These are phyloP conservation scores for Colletotrichum sp. DNA, from an alignment of 2,329 filamentous ascomycete species.

Conservation along the genomic window DNA sequence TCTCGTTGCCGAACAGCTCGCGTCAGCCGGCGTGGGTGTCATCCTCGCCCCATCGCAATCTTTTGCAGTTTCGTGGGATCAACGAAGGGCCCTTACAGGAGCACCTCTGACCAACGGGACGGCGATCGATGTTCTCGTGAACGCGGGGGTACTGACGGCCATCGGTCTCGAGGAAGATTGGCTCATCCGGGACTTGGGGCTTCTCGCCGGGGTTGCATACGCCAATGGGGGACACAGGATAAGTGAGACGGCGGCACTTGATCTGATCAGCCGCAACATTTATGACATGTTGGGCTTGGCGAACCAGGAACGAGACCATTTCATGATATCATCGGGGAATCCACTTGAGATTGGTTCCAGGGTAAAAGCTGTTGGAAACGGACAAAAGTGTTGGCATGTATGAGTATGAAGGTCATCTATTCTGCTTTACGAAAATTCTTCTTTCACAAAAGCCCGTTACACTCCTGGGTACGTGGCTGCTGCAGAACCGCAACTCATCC, in stretches of 20 bases:
- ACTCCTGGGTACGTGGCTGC: neutral
- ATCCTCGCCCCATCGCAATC: slow-evolving; percentile 65
- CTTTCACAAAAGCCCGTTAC: neutral
- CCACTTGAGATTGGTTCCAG: slow-evolving; percentile 65
- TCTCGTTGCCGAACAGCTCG: slow-evolving; percentile 62
- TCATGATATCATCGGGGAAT: slow-evolving; percentile 67
- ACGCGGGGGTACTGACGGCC: slow-evolving; percentile 62
- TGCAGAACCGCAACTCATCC: neutral
- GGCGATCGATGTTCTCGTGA: slow-evolving; percentile 58
- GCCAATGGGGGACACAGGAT: slow-evolving; percentile 61
- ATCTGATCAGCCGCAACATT: slow-evolving; percentile 60
- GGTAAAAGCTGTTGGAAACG: slow-evolving; percentile 55
- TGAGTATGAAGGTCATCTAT: neutral
- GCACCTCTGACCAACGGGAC: slow-evolving; percentile 72
- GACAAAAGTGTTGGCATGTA: neutral
- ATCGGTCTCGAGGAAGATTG: slow-evolving; percentile 68
- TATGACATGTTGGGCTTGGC: slow-evolving; percentile 60
- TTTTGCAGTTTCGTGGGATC: slow-evolving; percentile 62
- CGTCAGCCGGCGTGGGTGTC: slow-evolving; percentile 60
- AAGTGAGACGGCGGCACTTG: slow-evolving; percentile 58
- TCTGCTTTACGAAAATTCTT: neutral
- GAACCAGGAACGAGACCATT: slow-evolving; percentile 44
- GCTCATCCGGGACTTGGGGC: slow-evolving; percentile 62
- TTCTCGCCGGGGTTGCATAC: slow-evolving; percentile 65
- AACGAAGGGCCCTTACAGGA: slow-evolving; percentile 65